A percentile compares a stretch with the other conserved stretches of the same genome.
Evolutionary conservation across 2,329 filamentous ascomycete genomes (phyloP).

Genomic region (Apiospora hydei): DNA sequence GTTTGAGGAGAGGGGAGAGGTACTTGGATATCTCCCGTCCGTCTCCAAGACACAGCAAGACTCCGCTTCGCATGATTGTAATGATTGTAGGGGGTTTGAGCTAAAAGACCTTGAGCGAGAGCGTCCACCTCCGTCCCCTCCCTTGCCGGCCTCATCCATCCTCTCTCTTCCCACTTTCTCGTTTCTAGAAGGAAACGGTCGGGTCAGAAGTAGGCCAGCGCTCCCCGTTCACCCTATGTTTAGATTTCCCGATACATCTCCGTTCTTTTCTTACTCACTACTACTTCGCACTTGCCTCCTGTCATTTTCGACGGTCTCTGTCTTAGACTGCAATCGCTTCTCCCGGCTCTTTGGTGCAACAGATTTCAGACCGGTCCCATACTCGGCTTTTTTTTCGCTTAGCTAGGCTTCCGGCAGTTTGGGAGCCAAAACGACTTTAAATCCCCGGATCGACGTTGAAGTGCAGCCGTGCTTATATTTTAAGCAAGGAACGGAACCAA

Average conservation of each 20-base stretch:
- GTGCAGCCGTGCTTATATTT: background rate
- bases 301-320: background rate
- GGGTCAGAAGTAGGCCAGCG: slow-evolving; percentile 10
- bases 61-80: background rate
- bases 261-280: background rate
- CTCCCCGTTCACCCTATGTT: background rate
- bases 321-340: background rate
- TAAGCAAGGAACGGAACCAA: background rate
- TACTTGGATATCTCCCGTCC: background rate
- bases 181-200: slow-evolving; percentile 8
- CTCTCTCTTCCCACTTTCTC: background rate
- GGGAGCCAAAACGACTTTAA: background rate
- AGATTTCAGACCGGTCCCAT: background rate
- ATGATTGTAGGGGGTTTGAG: background rate
- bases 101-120: background rate
- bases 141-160: background rate
- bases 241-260: slow-evolving; percentile 13
- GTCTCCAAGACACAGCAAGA: background rate
- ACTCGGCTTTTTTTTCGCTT: background rate
- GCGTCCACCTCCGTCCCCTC: background rate
- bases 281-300: background rate
- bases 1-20: background rate
- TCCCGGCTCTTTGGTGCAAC: background rate
- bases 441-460: slow-evolving; percentile 2
- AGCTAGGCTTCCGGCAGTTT: background rate